Evolutionary conservation across 768 basidiomycete genomes (phyloP), one percentile per base, ranked within the genome.

Genomic region (Tulasnella sp.): DNA sequence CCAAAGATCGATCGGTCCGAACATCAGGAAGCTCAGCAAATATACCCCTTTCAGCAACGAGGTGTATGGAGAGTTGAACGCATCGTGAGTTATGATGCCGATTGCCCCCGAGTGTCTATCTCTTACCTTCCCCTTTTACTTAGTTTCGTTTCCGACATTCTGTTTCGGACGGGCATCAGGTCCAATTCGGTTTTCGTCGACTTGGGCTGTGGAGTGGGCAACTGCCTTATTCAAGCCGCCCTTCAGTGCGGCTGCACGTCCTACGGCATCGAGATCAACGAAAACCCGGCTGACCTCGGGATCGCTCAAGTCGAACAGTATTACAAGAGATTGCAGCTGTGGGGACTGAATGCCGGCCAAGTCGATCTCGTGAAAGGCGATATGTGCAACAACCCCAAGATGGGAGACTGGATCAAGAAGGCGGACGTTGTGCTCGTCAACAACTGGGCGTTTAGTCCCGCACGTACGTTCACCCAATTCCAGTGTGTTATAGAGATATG

Each of bases 361-460:
- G 86, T 94, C 34, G 89, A 92, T 78, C 81, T 92, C 14, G 88
- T 91, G 78, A 85, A 95, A 78, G 94, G 92, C 0, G 89, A 98
- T 77, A 97, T 99, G 87, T 83, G 94, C 65, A 81, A 83, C 71
- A 88, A 89, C 77, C 77, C 77, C 29, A 83, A 88, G 42, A 87
- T 94, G 17, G 84, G 87, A 52, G 86, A 88, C 77, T 82, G 94
- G 66, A 84, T 99, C 71, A 78, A 84, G 9, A 81, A 89, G 76
- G 96, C 97, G 2, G 95, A 98, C 77, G 92, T 99, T 1, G 89
- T 99, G 8, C 81, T 98, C 74, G 90, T 93, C 69, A 92, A 94
- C 78, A 94, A 94, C 78, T 94, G 91, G 80, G 90, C 90, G 1
- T 94, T 94, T 78, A 83, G 85, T 74, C 86, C 89, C 76, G 84